phyloP scores from a whole-genome alignment of 306 rosid genomes.

The Acacia crassicarpa region DNA sequence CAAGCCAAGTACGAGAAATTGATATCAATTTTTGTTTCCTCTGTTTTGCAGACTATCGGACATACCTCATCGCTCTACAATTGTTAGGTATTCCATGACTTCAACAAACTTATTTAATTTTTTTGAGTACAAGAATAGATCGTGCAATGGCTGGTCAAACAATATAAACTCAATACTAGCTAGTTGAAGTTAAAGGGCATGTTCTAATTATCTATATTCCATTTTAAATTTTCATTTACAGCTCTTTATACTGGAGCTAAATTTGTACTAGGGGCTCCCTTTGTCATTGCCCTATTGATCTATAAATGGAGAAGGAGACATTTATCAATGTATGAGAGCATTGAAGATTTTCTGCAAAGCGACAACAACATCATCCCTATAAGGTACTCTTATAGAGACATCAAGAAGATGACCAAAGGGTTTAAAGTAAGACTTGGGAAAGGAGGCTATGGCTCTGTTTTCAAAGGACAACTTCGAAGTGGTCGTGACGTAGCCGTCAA shows the following conservation, averaged over 20 bases:
- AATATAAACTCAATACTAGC: not conserved
- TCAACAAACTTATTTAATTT: no score
- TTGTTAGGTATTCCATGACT: not conserved
- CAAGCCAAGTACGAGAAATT: no score
- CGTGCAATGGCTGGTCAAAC: not conserved
- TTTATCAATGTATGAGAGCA: no score
- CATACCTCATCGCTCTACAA: no score
- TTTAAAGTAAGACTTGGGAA: slow-evolving; percentile 6
- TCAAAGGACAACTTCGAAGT: slow-evolving; percentile 24
- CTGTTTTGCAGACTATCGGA: not conserved
- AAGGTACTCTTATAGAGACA: slow-evolving; percentile 19
- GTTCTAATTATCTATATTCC: no score
- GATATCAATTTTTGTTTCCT: not conserved
- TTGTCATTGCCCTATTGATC: no score
- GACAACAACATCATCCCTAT: not conserved
- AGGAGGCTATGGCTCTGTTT: slow-evolving; percentile 30
- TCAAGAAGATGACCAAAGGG: slow-evolving; percentile 4
- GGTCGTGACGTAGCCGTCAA: slow-evolving; percentile 23
- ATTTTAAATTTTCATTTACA: no score
- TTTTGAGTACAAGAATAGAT: no score
- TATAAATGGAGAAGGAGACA: no score
- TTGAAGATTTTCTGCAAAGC: no score
- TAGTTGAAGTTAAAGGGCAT: not conserved
- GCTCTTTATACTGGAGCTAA: no score
- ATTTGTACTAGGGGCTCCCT: no score